Percentiles rank a stretch among this genome's conserved stretches.
phyloP scores from a whole-genome alignment of 2,329 filamentous ascomycete genomes.

The Cercospora nicotianae region DNA sequence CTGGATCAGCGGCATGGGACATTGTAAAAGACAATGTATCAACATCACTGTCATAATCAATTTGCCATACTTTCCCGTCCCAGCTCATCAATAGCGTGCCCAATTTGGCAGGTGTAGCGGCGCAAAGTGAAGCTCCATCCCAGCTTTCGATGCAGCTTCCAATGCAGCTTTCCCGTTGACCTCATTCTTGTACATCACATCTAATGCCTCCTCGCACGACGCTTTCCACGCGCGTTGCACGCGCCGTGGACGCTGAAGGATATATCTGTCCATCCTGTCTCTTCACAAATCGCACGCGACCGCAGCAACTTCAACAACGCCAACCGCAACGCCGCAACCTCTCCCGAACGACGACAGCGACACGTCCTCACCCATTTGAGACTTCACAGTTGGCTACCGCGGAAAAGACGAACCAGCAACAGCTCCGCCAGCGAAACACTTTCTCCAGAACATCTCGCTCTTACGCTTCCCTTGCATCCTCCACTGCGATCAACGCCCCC shows the following conservation, averaged over 20 bases:
- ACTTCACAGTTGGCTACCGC: too few species aligned
- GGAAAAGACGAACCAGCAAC: too few species aligned
- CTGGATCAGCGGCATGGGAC: not conserved
- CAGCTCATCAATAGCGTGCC: not conserved
- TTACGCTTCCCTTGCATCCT: slow-evolving; percentile 42
- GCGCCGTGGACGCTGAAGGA: slow-evolving; percentile 12
- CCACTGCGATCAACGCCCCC: slow-evolving; percentile 55
- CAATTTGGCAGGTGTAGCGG: slow-evolving; percentile 4
- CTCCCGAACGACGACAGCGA: not conserved
- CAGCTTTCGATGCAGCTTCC: not conserved
- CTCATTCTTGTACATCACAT: not conserved
- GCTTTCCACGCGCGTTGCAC: slow-evolving; percentile 11
- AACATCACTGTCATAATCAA: not conserved
- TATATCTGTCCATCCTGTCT: slow-evolving; percentile 31
- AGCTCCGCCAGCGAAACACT: not conserved
- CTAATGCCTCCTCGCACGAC: slow-evolving; percentile 24
- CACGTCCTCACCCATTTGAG: not conserved
- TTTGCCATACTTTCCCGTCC: not conserved
- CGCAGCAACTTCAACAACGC: not conserved
- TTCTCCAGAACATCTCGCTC: not conserved
- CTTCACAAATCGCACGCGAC: slow-evolving; percentile 8
- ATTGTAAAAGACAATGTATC: not conserved
- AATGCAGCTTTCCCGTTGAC: not conserved
- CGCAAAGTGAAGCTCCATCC: slow-evolving; percentile 1
- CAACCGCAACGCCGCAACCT: not conserved